Evolutionary conservation across 2,329 filamentous ascomycete species (phyloP).

Genomic region (Delphinella strobiligena): DNA sequence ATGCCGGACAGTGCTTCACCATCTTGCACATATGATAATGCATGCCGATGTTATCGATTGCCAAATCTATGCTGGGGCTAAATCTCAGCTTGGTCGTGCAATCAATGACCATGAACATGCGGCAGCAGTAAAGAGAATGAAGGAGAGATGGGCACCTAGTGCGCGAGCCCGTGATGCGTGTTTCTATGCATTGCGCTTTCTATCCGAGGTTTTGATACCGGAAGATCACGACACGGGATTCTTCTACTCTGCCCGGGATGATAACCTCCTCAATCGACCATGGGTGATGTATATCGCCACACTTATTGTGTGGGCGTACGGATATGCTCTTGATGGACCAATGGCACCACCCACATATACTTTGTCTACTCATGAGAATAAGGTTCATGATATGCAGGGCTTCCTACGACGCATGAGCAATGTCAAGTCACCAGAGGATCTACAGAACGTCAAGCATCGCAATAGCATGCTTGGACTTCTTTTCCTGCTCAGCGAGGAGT

Average conservation of each 20-base stretch:
- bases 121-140: conserved; percentile 71
- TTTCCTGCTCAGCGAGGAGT: conserved; percentile 69
- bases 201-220: conserved; percentile 69
- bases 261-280: conserved; percentile 78
- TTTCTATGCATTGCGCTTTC: conserved; percentile 82
- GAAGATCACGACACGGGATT: conserved; percentile 30
- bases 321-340: conserved; percentile 77
- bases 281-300: conserved; percentile 94
- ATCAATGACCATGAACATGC: conserved; percentile 74
- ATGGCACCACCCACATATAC: conserved; percentile 34
- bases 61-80: conserved; percentile 86
- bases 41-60: conserved; percentile 96
- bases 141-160: conserved; percentile 76
- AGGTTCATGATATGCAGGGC: conserved; percentile 63
- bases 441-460: conserved; percentile 60
- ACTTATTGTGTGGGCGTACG: conserved; percentile 90
- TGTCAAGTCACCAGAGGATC: conserved; percentile 62
- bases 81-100: conserved; percentile 69
- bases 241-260: conserved; percentile 69
- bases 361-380: conserved; percentile 50
- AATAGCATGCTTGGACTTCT: conserved; percentile 76
- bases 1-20: conserved; percentile 77
- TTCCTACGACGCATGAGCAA: conserved; percentile 64
- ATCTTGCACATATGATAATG: conserved; percentile 94
- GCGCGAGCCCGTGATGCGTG: conserved; percentile 82